phyloP scores from a whole-genome alignment of 495 filamentous ascomycete genomes.

The Penicillium turbatum region DNA sequence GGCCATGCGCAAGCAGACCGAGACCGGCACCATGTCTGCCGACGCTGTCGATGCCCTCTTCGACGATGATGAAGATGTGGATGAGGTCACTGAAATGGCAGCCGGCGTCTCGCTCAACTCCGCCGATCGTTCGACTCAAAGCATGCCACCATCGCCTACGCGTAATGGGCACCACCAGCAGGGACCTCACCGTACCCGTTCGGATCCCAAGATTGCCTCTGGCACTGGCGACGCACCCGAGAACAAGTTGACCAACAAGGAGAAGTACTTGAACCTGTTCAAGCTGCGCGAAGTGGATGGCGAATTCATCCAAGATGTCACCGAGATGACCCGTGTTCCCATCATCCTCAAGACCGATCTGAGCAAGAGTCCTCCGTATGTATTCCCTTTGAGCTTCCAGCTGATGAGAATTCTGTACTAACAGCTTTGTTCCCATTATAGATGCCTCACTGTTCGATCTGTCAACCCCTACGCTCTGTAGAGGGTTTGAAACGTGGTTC shows the following conservation, averaged over 20 bases:
- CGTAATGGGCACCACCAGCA: constrained; percentile 68
- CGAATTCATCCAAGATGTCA: constrained; percentile 96
- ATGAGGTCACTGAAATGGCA: constrained; percentile 79
- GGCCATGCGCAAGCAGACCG: constrained; percentile 81
- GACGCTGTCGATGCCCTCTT: constrained; percentile 91
- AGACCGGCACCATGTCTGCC: constrained; percentile 84
- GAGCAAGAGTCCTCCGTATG: constrained; percentile 97
- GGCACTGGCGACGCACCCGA: constrained; percentile 65
- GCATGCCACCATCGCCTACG: constrained; percentile 88
- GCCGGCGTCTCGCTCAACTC: constrained; percentile 76
- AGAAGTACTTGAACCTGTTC: constrained; percentile 91
- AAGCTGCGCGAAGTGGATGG: constrained; percentile 86
- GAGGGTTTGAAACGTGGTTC: constrained; percentile 11
- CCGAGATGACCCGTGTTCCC: constrained; percentile 93
- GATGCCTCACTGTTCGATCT: constrained; percentile 94
- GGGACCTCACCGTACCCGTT: constrained; percentile 80
- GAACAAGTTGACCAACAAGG: constrained; percentile 81
- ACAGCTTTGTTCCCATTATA: constrained; percentile 36
- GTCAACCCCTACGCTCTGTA: constrained; percentile 94
- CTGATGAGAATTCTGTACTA: constrained; percentile 22
- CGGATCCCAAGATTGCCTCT: constrained; percentile 83
- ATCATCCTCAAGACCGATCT: constrained; percentile 98
- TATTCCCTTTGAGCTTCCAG: constrained; percentile 22
- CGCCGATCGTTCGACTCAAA: constrained; percentile 84
- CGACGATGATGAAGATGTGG: constrained; percentile 83